Evolutionary conservation across 257 asterid genomes (phyloP), one percentile per base, ranked within the genome.

Genomic region (Fraxinus americana): DNA sequence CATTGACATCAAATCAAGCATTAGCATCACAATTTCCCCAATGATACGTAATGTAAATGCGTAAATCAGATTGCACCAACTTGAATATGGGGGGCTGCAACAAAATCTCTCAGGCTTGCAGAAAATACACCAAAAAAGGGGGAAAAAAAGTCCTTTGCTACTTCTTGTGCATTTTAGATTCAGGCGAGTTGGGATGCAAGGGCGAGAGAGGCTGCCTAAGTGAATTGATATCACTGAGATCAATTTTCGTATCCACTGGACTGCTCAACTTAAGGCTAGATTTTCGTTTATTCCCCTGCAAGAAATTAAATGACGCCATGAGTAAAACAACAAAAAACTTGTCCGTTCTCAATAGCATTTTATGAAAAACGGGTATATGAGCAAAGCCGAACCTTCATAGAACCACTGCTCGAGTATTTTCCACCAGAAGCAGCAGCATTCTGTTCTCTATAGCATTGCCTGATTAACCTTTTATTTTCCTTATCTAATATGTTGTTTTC

Each of bases 121-220:
- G 50, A 39, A 35, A 71, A 59, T 25, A 27, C 13, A 71, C 32
- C 77, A 14, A 81, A 77, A 73, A 76, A 29, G n/a, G 36, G 41
- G 74, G 1, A 29, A 29, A 29, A 29, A 29, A 29, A 29, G 1
- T 29, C 32, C 14, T 19, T 48, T 70, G 75, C 81, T 88, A 90
- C 80, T 85, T 85, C 90, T 87, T 89, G 84, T 71, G 85, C 79
- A 82, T 67, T 81, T 92, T 83, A 45, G 88, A 80, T 77, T 92
- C 93, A 1, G 97, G 94, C 11, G 96, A 89, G 86, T 85, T 88
- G 78, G 38, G 78, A 29, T 81, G 91, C 83, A 94, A 82, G 1
- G 97, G 98, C 72, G 97, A 96, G 69, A 93, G 86, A 43, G 99
- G 97, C 81, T 67, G 90, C 76, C 97, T 89, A 66, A 71, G 82